Base-by-base conservation (phyloP, 257 asterid genomes). In the Solanum phureja region DNA sequence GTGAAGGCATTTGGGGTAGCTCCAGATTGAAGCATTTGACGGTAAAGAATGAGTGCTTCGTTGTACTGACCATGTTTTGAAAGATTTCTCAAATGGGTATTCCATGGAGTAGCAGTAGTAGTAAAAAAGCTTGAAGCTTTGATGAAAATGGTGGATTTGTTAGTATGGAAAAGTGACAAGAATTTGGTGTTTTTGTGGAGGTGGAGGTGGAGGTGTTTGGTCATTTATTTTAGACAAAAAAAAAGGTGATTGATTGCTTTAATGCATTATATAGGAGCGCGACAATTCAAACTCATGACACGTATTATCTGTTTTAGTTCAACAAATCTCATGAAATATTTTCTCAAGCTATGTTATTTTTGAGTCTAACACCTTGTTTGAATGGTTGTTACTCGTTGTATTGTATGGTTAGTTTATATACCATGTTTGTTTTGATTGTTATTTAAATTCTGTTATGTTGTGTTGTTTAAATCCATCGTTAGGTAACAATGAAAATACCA, bases 1-100 rank as follows among this genome's bases (percentile, higher is more conserved):
- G 98, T 95, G 96, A 94, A 97, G 88, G 98, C 95, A 90, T 93
- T 94, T 1, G 98, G 98, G 86, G 87, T 60, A 87, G 92, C 90
- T 83, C 93, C 94, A 46, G 96, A 94, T 4, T 93, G 94, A 88
- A 97, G 94, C 98, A 96, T 95, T 89, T 91, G 92, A 85, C 92
- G 91, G 94, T 95, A 95, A 90, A 92, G 90, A 85, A 86, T 11
- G 84, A 94, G 89, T 86, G 94, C 95, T 68, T 92, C 92, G 29
- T 86, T 87, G 94, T 79, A 92, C 12, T 88, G 95, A 75, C 96
- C 96, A 85, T 91, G 87, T 83, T 91, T 95, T 79, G 99, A 93
- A 62, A 94, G 94, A 60, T 93, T 93, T 87, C 98, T 92, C 81
- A 94, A 87, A 29, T 86, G 94, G 37, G 94, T 91, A 89, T 95